These are phyloP conservation scores for Pseudozyma tsukubaensis DNA, from an alignment of 1,284 basidiomycete genomes.

Conservation along the genomic window DNA sequence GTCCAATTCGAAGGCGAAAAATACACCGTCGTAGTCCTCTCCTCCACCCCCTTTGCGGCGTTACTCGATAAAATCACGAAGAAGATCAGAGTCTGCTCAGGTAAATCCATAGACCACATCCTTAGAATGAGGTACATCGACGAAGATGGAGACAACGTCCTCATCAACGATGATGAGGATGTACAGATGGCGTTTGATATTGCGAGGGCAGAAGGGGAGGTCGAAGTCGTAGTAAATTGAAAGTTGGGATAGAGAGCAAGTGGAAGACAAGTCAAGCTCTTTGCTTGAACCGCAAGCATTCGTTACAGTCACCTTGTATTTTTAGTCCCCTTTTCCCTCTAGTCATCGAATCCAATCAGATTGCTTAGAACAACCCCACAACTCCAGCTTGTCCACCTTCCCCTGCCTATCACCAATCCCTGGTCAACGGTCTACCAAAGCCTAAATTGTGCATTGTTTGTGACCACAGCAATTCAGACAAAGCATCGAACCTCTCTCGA, in stretches of 20 bases:
- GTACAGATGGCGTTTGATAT: constrained; percentile 65
- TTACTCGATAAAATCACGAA: constrained; percentile 88
- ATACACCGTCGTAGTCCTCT: constrained; percentile 88
- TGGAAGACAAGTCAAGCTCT: too few relatives aligned
- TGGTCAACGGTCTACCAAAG: too few relatives aligned
- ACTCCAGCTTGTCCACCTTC: too few relatives aligned
- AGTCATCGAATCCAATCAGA: too few relatives aligned
- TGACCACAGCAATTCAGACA: too few relatives aligned
- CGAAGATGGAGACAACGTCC: constrained; percentile 65
- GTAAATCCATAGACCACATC: constrained; percentile 26
- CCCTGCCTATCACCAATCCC: too few relatives aligned
- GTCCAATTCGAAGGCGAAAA: constrained; percentile 89
- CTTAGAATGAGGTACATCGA: constrained; percentile 61
- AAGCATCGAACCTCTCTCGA: too few relatives aligned
- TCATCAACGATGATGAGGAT: constrained; percentile 65
- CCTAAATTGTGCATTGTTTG: too few relatives aligned
- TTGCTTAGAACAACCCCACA: too few relatives aligned
- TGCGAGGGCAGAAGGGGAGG: constrained; percentile 31
- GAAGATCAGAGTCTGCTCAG: constrained; percentile 80
- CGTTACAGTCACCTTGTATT: constrained; percentile 13
- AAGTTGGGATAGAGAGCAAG: background rate
- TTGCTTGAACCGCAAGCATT: too few relatives aligned
- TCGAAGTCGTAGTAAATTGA: constrained; percentile 46
- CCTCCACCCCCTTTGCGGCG: constrained; percentile 80
- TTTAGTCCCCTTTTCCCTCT: too few relatives aligned